phyloP scores from a whole-genome alignment of 495 filamentous ascomycete species.

The Neurospora sp. region DNA sequence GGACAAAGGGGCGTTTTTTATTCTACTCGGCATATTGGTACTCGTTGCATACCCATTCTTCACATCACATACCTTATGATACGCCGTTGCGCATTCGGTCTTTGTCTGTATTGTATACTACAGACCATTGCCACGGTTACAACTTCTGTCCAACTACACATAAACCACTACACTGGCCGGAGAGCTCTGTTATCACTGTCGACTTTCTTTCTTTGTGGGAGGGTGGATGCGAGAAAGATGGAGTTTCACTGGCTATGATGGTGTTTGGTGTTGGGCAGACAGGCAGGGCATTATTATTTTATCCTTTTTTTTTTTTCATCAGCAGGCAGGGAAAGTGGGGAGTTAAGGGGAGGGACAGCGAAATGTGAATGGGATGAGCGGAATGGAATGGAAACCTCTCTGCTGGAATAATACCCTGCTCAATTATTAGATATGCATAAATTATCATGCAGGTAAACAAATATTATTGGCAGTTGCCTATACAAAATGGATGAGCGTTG shows the following conservation, averaged over 20 bases:
- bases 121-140: neutral
- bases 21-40: neutral
- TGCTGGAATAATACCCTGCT: neutral
- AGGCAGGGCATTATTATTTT: neutral
- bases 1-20: neutral
- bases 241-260: neutral
- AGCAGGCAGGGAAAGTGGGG: neutral
- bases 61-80: constrained; percentile 4
- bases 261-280: neutral
- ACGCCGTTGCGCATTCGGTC: neutral
- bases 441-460: neutral
- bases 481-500: neutral
- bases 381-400: neutral
- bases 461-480: neutral
- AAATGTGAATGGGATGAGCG: neutral
- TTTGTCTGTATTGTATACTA: neutral
- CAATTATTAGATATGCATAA: neutral
- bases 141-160: neutral
- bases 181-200: neutral
- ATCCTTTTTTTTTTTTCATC: neutral
- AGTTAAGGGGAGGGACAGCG: neutral
- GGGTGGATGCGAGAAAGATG: neutral
- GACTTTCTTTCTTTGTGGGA: neutral
- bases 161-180: neutral
- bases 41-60: neutral